Evolutionary conservation across 345 rosid species (phyloP), one percentile per base, ranked within the genome.

Genomic region (Chamaenerion angustifolium): DNA sequence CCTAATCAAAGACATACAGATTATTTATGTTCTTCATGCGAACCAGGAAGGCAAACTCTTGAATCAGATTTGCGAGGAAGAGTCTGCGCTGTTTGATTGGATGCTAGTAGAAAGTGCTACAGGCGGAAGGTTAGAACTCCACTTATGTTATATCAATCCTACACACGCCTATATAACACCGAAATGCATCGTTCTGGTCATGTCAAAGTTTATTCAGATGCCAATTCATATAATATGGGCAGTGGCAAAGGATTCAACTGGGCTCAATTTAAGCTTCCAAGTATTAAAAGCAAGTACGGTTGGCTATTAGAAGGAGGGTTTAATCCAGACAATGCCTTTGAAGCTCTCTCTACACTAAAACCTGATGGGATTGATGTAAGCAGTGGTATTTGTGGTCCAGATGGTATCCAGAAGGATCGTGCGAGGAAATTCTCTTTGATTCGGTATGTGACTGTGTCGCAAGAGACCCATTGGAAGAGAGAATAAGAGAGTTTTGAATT

Each of bases 281-380:
- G 76, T 21, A 69, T 76, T 15, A 64, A 55, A 71, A 83, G 98
- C 82, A 83, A 63, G 65, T 53, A 76, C 27, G 95, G 89, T 41
- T 87, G 95, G 96, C 79, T 87, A 57, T 72, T 87, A 67, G 96
- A 95, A 1, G 93, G 89, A 31, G 96, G 96, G 64, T 76, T 90
- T 62, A 66, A 76, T 55, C 87, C 87, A 12, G 63, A 62, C 40
- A 86, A 81, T 31, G 87, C 64, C 58, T 46, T 61, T 55, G 78
- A 75, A 73, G 93, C 96, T 16, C 65, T 92, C 41, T 62, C 72
- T 14, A 69, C 57, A 21, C 79, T 82, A 43, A 71, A 71, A 54
- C 95, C 93, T 17, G 53, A 68, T 27, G 96, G 93, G n/a, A 64
- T 82, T 47, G 98, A 87, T 63, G 93, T 84, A 15, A 87, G 96